Conservation (phyloP, 192 early-diverging fungal species). For the Paraglomus brasilianum region DNA sequence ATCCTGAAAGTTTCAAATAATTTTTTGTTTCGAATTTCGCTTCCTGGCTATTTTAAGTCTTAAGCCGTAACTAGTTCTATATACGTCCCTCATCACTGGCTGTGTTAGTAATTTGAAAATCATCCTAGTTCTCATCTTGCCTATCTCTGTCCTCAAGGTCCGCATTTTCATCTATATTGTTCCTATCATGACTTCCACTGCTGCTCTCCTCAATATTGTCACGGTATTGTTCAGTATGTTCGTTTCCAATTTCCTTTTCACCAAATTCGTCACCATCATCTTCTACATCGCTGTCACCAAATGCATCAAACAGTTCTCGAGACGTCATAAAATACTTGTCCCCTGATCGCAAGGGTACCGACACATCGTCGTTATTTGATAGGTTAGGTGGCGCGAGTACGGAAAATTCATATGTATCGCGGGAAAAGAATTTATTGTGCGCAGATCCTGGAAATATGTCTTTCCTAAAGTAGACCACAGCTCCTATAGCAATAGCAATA, state of each 20-base stretch:
- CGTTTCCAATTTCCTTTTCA: background rate
- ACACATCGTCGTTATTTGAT: conserved; percentile 3
- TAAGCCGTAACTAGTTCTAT: too few relatives aligned
- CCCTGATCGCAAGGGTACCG: conserved; percentile 9
- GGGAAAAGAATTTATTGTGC: background rate
- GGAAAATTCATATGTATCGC: conserved; percentile 17
- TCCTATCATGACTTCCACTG: too few relatives aligned
- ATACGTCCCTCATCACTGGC: too few relatives aligned
- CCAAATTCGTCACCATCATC: conserved; percentile 10
- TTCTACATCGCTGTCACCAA: conserved; percentile 38
- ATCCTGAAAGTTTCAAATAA: too few relatives aligned
- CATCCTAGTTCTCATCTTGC: too few relatives aligned
- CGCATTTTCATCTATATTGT: too few relatives aligned
- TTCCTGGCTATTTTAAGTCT: too few relatives aligned
- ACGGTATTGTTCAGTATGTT: too few relatives aligned
- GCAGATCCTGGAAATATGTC: background rate
- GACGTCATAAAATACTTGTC: conserved; percentile 26
- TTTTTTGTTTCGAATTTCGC: too few relatives aligned
- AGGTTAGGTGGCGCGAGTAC: background rate
- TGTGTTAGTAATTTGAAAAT: too few relatives aligned
- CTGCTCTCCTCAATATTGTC: too few relatives aligned
- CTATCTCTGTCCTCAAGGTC: too few relatives aligned
- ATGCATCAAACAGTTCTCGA: conserved; percentile 35
- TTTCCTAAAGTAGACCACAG: background rate
- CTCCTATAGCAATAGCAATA: background rate